Evolutionary conservation across 768 basidiomycete genomes (phyloP).

Genomic region (Lentinula raphanica): DNA sequence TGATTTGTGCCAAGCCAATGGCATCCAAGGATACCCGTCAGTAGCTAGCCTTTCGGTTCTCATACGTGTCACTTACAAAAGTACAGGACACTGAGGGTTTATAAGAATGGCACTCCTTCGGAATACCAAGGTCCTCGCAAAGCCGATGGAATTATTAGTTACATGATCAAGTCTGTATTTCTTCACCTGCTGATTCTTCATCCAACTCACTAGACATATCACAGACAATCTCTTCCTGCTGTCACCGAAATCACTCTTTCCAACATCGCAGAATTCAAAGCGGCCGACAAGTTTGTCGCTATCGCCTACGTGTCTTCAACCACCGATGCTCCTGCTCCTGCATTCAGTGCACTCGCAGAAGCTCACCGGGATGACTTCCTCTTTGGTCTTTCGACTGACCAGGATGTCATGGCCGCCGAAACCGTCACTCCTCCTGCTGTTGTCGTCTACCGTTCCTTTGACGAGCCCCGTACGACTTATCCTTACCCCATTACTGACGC

Average conservation of each 20-base stretch:
- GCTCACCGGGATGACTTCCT: slow-evolving; percentile 89
- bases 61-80: neutral
- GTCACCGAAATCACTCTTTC: slow-evolving; percentile 74
- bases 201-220: slow-evolving; percentile 12
- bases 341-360: slow-evolving; percentile 79
- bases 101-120: slow-evolving; percentile 71
- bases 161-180: slow-evolving; percentile 85
- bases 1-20: slow-evolving; percentile 85
- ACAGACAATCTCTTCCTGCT: slow-evolving; percentile 88
- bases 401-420: slow-evolving; percentile 59
- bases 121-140: slow-evolving; percentile 90
- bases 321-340: slow-evolving; percentile 61
- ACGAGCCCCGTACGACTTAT: slow-evolving; percentile 71
- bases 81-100: slow-evolving; percentile 83
- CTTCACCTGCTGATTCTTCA: neutral
- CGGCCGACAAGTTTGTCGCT: slow-evolving; percentile 85
- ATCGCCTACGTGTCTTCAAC: slow-evolving; percentile 79
- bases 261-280: slow-evolving; percentile 81
- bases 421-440: slow-evolving; percentile 78
- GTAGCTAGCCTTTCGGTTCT: slow-evolving; percentile 21
- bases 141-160: slow-evolving; percentile 92
- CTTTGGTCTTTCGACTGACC: slow-evolving; percentile 81
- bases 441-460: slow-evolving; percentile 88
- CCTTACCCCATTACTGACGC: slow-evolving; percentile 58
- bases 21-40: slow-evolving; percentile 92